Percentiles rank a stretch among this genome's conserved stretches.
phyloP scores from a whole-genome alignment of 106 monocot species.

The Dendrobium catenatum region DNA sequence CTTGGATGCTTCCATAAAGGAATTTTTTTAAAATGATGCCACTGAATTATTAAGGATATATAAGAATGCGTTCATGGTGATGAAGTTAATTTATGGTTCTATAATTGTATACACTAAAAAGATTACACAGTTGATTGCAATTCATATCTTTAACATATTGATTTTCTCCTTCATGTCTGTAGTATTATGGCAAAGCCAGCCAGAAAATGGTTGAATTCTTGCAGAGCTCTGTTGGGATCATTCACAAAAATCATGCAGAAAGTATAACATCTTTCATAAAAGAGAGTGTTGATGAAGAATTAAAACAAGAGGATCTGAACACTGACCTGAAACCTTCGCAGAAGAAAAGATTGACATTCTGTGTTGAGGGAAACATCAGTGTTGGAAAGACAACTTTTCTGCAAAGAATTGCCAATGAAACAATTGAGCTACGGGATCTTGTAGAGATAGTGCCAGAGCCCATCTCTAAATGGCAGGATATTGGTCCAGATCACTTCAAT shows the following conservation, averaged over 20 bases:
- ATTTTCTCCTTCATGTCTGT: slow-evolving; percentile 8
- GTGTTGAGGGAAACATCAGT: slow-evolving; percentile 98
- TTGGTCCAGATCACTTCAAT: slow-evolving; percentile 97
- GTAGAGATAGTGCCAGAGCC: slow-evolving; percentile 98
- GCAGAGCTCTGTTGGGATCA: slow-evolving; percentile 72
- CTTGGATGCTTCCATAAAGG: neutral
- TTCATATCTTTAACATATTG: neutral
- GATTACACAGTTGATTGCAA: neutral
- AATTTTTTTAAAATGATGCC: neutral
- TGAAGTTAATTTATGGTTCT: neutral
- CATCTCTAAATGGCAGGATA: slow-evolving; percentile 87
- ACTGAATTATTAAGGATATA: neutral
- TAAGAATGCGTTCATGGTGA: neutral
- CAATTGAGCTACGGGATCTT: slow-evolving; percentile 87
- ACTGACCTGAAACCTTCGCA: slow-evolving; percentile 32
- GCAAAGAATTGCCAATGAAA: slow-evolving; percentile 94
- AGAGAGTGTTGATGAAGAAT: slow-evolving; percentile 83
- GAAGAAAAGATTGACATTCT: slow-evolving; percentile 94
- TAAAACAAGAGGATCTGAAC: slow-evolving; percentile 33
- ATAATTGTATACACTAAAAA: neutral
- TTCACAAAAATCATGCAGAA: slow-evolving; percentile 94
- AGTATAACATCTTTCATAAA: slow-evolving; percentile 97
- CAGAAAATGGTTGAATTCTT: slow-evolving; percentile 87
- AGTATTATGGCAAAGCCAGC: slow-evolving; percentile 71
- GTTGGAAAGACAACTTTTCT: slow-evolving; percentile 96